Percentiles rank a stretch among this genome's conserved stretches.
Evolutionary conservation across 441 rosid genomes (phyloP).

Genomic region (Pelargonium citronellum): DNA sequence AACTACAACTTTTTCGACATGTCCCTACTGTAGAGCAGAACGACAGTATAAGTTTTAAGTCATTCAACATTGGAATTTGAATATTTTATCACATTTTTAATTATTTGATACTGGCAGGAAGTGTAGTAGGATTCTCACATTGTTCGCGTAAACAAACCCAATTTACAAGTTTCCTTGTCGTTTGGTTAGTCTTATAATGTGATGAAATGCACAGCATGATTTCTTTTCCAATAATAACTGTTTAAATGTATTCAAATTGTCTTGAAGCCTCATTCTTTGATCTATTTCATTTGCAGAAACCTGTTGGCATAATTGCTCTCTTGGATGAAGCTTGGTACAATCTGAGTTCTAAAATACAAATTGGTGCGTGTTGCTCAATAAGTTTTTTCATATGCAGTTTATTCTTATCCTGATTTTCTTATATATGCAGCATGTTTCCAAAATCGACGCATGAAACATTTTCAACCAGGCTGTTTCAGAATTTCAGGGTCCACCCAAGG

Average conservation of each 20-base stretch:
- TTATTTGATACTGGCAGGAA: background rate
- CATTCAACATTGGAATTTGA: background rate
- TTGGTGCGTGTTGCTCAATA: conserved; percentile 15
- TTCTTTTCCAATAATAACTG: background rate
- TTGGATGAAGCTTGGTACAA: conserved; percentile 97
- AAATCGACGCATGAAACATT: conserved; percentile 98
- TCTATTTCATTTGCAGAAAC: conserved; percentile 55
- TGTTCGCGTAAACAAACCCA: background rate
- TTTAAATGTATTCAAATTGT: background rate
- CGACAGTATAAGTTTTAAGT: background rate
- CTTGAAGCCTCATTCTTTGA: conserved; percentile 2
- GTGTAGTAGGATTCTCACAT: conserved; percentile 1
- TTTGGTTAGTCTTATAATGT: background rate
- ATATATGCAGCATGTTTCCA: conserved; percentile 79
- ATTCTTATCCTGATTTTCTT: conserved; percentile 16
- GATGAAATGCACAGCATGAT: background rate
- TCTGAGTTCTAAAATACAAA: conserved; percentile 25
- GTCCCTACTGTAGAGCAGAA: background rate
- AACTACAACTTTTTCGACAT: background rate
- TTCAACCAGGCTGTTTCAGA: conserved; percentile 93
- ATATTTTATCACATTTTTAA: background rate
- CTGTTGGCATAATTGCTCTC: conserved; percentile 98
- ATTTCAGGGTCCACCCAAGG: conserved; percentile 81
- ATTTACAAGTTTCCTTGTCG: conserved; percentile 4
- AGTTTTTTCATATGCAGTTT: conserved; percentile 14